Conservation (phyloP, 1,284 basidiomycete species). For the Omphalotus olearius region DNA sequence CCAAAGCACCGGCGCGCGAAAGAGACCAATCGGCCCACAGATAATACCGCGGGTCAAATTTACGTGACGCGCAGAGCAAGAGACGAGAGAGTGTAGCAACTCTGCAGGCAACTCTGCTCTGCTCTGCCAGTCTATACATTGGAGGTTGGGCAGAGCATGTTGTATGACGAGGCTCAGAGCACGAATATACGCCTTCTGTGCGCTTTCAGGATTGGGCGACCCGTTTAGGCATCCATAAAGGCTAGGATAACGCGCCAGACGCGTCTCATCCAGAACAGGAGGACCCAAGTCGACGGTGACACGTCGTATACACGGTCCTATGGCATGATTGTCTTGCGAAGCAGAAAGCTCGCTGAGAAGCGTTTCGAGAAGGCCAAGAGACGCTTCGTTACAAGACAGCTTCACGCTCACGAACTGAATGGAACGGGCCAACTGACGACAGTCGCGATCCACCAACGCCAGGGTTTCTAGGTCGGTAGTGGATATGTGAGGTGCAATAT, state of each 20-base stretch:
- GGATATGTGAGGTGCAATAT: conserved; percentile 23
- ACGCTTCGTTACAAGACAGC: conserved; percentile 15
- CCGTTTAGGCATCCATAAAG: neutral
- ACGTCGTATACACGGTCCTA: conserved; percentile 22
- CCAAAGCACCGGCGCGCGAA: conserved; percentile 12
- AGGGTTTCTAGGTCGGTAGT: conserved; percentile 22
- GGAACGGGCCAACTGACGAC: conserved; percentile 23
- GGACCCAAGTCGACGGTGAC: conserved; percentile 15
- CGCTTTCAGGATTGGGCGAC: neutral
- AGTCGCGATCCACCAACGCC: conserved; percentile 26
- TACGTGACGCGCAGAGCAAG: conserved; percentile 19
- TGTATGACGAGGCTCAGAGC: conserved; percentile 2
- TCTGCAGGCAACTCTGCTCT: conserved; percentile 7
- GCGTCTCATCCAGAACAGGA: conserved; percentile 5
- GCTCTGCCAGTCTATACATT: conserved; percentile 24
- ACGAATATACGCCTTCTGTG: conserved; percentile 8
- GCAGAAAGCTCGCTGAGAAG: conserved; percentile 1
- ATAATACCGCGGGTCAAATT: neutral
- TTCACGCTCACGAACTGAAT: conserved; percentile 22
- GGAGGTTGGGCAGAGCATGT: conserved; percentile 21
- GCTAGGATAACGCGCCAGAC: conserved; percentile 6
- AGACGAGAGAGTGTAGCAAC: conserved; percentile 16
- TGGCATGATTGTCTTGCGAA: neutral
- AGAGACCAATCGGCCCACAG: neutral
- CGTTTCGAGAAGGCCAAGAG: conserved; percentile 9